Evolutionary conservation across 345 rosid species (phyloP).

Genomic region (Draba incana): DNA sequence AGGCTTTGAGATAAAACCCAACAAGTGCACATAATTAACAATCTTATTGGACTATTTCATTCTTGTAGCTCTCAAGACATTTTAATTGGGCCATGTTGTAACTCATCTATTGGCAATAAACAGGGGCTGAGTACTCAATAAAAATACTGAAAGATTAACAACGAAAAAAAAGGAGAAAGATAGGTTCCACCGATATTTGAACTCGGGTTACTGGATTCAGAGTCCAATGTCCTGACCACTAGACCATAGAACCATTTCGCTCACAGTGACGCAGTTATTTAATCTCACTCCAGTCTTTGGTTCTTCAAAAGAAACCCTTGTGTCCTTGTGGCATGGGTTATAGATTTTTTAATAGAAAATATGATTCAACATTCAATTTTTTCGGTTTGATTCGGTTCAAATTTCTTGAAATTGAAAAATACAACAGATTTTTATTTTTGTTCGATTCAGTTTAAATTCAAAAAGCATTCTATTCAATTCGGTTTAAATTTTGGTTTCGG

Average conservation of each 20-base stretch:
- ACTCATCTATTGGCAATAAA: background rate
- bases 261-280: too few species aligned
- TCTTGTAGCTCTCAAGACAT: background rate
- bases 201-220: constrained; percentile 61
- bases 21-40: background rate
- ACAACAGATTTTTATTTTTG: too few species aligned
- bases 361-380: too few species aligned
- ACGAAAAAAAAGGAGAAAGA: background rate
- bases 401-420: too few species aligned
- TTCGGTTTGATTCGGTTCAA: too few species aligned
- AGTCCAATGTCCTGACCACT: constrained; percentile 92
- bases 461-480: too few species aligned
- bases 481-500: too few species aligned
- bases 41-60: constrained; percentile 1
- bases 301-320: too few species aligned
- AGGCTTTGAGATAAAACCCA: background rate
- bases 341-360: too few species aligned
- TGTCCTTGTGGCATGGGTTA: too few species aligned
- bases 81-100: background rate
- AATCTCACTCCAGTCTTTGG: too few species aligned
- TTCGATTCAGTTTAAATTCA: too few species aligned
- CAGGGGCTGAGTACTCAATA: background rate
- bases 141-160: background rate
- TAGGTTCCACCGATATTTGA: constrained; percentile 72
- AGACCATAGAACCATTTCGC: constrained; percentile 41